A percentile compares a stretch with the other conserved stretches of the same genome.
Evolutionary conservation across 106 monocot genomes (phyloP).

Genomic region (Dioscorea zingiberensis): DNA sequence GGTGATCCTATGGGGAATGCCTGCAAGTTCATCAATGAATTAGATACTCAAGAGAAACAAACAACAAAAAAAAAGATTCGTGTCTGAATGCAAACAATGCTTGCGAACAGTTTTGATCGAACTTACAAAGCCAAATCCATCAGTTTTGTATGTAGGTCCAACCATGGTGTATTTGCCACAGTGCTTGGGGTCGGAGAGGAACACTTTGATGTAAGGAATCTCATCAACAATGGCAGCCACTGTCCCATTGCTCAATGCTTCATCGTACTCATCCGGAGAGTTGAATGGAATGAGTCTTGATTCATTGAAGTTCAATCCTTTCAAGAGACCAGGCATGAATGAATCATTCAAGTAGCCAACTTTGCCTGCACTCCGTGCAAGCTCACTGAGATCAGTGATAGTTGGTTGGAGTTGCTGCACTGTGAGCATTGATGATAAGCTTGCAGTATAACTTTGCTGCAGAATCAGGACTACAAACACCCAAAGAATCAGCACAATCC

Average conservation of each 20-base stretch:
- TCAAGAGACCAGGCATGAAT: constrained; percentile 9
- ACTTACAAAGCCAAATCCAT: constrained; percentile 26
- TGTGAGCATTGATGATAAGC: constrained; percentile 36
- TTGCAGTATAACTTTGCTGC: constrained; percentile 37
- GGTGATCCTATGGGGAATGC: constrained; percentile 8
- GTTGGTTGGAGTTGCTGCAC: constrained; percentile 33
- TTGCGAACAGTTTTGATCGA: background rate
- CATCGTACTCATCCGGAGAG: constrained; percentile 2
- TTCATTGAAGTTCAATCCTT: background rate
- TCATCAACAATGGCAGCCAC: constrained; percentile 21
- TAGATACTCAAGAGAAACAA: too few species aligned
- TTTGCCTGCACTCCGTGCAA: constrained; percentile 11
- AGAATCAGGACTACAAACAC: constrained; percentile 39
- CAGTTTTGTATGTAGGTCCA: constrained; percentile 24
- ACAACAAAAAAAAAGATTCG: too few species aligned
- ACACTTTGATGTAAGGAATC: constrained; percentile 14
- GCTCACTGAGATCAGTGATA: constrained; percentile 17
- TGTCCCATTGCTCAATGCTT: constrained; percentile 16
- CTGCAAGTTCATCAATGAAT: background rate
- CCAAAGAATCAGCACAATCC: constrained; percentile 22
- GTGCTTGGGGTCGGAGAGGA: constrained; percentile 11
- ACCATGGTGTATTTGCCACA: constrained; percentile 16
- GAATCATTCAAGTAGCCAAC: constrained; percentile 24
- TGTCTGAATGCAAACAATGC: background rate
- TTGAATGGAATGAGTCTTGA: background rate